Base-by-base conservation (phyloP, 768 basidiomycete species). In the Lentinula sp. region DNA sequence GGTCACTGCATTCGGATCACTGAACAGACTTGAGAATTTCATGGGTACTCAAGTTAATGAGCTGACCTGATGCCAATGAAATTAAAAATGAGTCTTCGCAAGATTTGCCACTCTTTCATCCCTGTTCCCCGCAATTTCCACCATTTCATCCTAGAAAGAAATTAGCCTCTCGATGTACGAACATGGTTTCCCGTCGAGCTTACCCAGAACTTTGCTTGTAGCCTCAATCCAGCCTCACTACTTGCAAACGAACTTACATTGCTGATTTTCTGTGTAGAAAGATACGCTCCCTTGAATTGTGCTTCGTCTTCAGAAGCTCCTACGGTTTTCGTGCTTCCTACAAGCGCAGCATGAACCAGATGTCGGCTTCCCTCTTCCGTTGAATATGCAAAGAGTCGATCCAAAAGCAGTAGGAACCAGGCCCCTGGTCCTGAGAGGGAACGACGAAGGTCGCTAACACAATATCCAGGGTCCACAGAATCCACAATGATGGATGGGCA, bases 291-390 rank as follows among this genome's bases (percentile, higher is more conserved):
- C 16, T 43, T 43, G 42, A 16, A 43, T 6, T 43, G 15, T 16
- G 10, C 16, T 16, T 43, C 42, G 10, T 43, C 6, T 6, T 43
- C 42, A 18, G 42, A 43, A 43, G 42, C 10, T 43, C 42, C 42
- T 43, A 43, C 7, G 13, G 42, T 43, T 43, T 16, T 16, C 10
- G 0, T 49, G 20, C 4, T 65, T 49, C 53, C 67, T 2, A 65
- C 71, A 2, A 73, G 43, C 1, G 73, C 73, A 13, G 58, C 69
- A 28, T 68, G 73, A 5, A 77, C 46, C 16, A 77, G 63, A 50
- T 70, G 66, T 12, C 75, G 73, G 28, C 72, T 71, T 2, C 75
- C 76, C 43, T 73, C 65, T 55, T 75, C 70, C 0, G 68, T 8
- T 0, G 70, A 68, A 59, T 58, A 41, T n/a, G 54, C 54, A 15